Evolutionary conservation across 352 stramenopile species (phyloP), one percentile per base, ranked within the genome.

Genomic region (Globisporangium recalcitrans): DNA sequence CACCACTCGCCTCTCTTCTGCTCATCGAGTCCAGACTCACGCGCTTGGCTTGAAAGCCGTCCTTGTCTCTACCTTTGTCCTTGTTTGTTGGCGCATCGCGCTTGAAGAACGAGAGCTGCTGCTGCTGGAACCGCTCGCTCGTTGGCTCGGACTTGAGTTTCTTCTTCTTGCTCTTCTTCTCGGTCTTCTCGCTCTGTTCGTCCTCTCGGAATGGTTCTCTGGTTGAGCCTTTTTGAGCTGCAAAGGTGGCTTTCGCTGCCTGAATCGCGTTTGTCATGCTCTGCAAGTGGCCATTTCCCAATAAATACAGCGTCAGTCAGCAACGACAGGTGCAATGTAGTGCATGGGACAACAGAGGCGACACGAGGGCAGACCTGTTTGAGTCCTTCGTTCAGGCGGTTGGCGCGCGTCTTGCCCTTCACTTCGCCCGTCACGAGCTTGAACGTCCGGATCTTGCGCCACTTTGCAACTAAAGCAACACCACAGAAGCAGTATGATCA

Each of bases 401-500:
- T 75, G 5, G 82, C 78, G 36, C 77, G 67, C 8, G 82, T 91
- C 36, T 75, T 64, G 34, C 75, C 82, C 38, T 87, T 70, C 13
- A 87, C 77, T 58, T 85, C 64, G 55, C 82, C 80, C 57, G 85
- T 67, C 7, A 88, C 69, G 21, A 91, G 69, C 19, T 64, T 70
- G 52, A 89, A 91, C 49, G 82, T 91, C 31, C 82, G 77, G 58
- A 91, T 74, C 63, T 91, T 91, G 46, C 82, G 68, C 82, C 82
- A 91, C 34, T 88, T 85, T 36, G 76, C 73, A 53, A 73, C 81
- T 91, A 52, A 24, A 60, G 3, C 2, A 47, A 47, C 32, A 1
- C 22, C 36, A 31, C 27, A 31, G 27, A 31, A 31, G 2, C 27
- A 65, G 24, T 34, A 52, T 58, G 7, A 61, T 53, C 44, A 52